phyloP scores from a whole-genome alignment of 208 protist species.

The Crithidia fasciculata region DNA sequence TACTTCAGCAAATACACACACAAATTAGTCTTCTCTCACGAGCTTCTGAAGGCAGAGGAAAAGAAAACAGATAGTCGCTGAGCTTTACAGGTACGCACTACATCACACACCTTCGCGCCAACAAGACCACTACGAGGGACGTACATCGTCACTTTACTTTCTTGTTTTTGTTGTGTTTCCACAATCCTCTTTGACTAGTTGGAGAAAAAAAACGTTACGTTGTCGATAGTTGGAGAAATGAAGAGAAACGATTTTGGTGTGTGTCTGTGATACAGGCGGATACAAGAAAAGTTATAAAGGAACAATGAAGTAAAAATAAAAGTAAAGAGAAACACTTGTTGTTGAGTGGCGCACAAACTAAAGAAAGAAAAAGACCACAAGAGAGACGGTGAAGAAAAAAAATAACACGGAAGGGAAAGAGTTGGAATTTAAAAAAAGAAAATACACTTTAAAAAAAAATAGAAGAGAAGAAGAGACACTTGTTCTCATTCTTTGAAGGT shows the following conservation, averaged over 20 bases:
- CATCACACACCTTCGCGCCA: not conserved
- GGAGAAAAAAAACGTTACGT: conserved; percentile 3
- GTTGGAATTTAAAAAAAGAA: conserved; percentile 4
- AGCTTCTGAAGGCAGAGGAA: not conserved
- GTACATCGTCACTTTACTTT: too few species aligned
- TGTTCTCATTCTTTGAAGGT: too few species aligned
- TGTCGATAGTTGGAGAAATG: conserved; percentile 3
- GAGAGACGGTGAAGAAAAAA: conserved; percentile 1
- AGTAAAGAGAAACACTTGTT: conserved; percentile 6
- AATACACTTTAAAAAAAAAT: not conserved
- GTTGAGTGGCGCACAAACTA: not conserved
- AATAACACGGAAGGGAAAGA: not conserved
- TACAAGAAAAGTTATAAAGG: not conserved
- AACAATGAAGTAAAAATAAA: conserved; percentile 11
- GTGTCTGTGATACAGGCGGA: conserved; percentile 4
- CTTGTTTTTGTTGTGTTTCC: too few species aligned
- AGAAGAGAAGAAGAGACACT: conserved; percentile 4
- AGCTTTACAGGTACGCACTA: not conserved
- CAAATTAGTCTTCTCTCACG: too few species aligned
- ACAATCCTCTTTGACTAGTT: too few species aligned
- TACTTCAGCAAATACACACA: too few species aligned
- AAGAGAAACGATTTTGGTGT: not conserved
- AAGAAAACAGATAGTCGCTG: not conserved
- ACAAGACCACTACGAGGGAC: too few species aligned
- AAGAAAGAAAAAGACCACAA: not conserved